These are phyloP conservation scores for Penicillium verhagenii DNA, from an alignment of 495 filamentous ascomycete genomes.

Conservation along the genomic window DNA sequence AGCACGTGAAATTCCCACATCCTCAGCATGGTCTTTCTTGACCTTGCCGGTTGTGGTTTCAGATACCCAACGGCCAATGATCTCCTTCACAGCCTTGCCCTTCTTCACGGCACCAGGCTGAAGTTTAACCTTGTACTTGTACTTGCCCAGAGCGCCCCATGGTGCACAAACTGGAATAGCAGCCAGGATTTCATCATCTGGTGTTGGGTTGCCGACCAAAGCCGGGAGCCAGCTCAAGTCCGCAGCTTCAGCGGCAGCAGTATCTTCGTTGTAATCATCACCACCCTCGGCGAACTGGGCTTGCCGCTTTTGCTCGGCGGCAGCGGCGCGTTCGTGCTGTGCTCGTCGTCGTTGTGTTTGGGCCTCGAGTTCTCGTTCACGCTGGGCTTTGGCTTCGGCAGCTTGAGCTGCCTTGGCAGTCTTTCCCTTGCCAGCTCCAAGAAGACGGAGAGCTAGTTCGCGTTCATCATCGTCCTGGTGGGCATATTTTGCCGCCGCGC, in stretches of 20 bases:
- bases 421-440: constrained; percentile 66
- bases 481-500: constrained; percentile 85
- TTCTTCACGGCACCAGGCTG: constrained; percentile 91
- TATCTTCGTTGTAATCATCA: constrained; percentile 59
- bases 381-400: constrained; percentile 49
- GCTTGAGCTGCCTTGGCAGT: constrained; percentile 49
- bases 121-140: constrained; percentile 89
- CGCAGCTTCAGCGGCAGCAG: constrained; percentile 40
- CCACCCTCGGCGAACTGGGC: constrained; percentile 54
- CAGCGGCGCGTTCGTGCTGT: constrained; percentile 71
- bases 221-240: constrained; percentile 63
- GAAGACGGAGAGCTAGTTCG: constrained; percentile 72
- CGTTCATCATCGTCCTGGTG: constrained; percentile 95
- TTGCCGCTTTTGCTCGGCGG: constrained; percentile 59
- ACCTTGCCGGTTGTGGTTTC: constrained; percentile 51
- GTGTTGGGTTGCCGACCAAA: constrained; percentile 72
- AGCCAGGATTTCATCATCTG: constrained; percentile 85
- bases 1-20: constrained; percentile 52
- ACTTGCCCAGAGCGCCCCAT: constrained; percentile 72
- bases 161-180: constrained; percentile 90
- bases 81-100: constrained; percentile 90
- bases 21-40: constrained; percentile 49
- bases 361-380: constrained; percentile 61
- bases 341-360: constrained; percentile 68
- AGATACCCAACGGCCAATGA: constrained; percentile 68